Evolutionary conservation across 345 rosid species (phyloP).

Genomic region (Camelina neglecta): DNA sequence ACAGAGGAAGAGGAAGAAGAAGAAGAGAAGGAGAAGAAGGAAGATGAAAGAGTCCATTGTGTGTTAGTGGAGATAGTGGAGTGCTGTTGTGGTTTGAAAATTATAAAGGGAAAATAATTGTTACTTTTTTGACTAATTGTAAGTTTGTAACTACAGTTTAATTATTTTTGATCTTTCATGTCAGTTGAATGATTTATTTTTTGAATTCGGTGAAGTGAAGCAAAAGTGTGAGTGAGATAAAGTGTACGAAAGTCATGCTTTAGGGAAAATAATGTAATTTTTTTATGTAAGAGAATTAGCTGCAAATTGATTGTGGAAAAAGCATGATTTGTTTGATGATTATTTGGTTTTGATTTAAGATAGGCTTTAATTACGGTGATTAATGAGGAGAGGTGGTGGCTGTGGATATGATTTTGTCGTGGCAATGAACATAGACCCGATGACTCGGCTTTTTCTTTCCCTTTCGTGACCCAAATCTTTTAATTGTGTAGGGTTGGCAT

Average conservation of each 20-base stretch:
- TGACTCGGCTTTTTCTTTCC: conserved; percentile 16
- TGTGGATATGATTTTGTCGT: conserved; percentile 23
- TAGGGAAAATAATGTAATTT: background rate
- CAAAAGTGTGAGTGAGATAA: background rate
- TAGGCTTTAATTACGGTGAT: conserved; percentile 22
- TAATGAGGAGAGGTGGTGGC: conserved; percentile 3
- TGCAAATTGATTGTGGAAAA: background rate
- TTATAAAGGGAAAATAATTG: background rate
- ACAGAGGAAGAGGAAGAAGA: conserved; percentile 23
- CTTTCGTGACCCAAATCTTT: background rate
- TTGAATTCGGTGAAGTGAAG: background rate
- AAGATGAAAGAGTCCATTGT: conserved; percentile 45
- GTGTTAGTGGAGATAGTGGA: conserved; percentile 28
- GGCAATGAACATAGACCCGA: conserved; percentile 5
- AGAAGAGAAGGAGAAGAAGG: conserved; percentile 31
- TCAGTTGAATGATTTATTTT: background rate
- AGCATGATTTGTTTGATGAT: background rate
- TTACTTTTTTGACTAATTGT: background rate
- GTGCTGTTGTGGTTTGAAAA: conserved; percentile 2
- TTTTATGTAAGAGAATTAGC: background rate
- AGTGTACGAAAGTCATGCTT: background rate
- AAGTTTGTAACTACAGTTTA: background rate
- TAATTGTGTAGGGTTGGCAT: background rate
- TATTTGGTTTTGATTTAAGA: background rate
- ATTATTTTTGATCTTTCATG: background rate